These are phyloP conservation scores for Stephanodiscus triporus DNA, from an alignment of 108 stramenopile species.

Conservation along the genomic window DNA sequence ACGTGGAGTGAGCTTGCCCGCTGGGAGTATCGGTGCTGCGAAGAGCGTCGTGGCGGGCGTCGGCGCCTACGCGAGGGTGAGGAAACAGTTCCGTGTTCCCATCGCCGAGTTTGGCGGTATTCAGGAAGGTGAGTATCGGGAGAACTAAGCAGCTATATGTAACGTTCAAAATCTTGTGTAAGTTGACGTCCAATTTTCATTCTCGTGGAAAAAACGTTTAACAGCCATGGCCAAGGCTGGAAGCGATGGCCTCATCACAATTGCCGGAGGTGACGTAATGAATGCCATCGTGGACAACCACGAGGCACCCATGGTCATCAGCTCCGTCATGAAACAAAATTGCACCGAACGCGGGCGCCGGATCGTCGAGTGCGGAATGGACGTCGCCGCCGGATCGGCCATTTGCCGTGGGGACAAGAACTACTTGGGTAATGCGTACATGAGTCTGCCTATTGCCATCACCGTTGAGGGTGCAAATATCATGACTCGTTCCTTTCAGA, in stretches of 20 bases:
- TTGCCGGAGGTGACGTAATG: conserved; percentile 94
- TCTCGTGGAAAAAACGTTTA: background rate
- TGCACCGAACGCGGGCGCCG: conserved; percentile 94
- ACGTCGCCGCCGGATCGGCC: conserved; percentile 95
- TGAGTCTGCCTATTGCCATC: conserved; percentile 96
- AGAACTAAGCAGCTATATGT: background rate
- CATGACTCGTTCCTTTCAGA: conserved; percentile 97
- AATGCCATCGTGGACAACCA: conserved; percentile 99
- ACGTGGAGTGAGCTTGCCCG: conserved; percentile 95
- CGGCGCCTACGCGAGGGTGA: conserved; percentile 93
- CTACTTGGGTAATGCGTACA: conserved; percentile 94
- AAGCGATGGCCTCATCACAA: conserved; percentile 90
- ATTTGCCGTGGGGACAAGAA: conserved; percentile 97
- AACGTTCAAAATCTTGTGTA: background rate
- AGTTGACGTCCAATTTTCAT: background rate
- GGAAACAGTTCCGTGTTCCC: conserved; percentile 98
- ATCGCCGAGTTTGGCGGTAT: conserved; percentile 99
- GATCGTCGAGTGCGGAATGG: conserved; percentile 97
- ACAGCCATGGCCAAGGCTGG: conserved; percentile 86
- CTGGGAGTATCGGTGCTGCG: conserved; percentile 91
- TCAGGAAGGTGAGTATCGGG: conserved; percentile 81
- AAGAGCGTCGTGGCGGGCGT: conserved; percentile 86
- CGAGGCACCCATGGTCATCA: conserved; percentile 98
- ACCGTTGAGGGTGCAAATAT: conserved; percentile 99
- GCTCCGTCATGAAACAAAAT: conserved; percentile 99